Conservation (phyloP, 2,329 filamentous ascomycete genomes). For the Malbranchea zuffiana region DNA sequence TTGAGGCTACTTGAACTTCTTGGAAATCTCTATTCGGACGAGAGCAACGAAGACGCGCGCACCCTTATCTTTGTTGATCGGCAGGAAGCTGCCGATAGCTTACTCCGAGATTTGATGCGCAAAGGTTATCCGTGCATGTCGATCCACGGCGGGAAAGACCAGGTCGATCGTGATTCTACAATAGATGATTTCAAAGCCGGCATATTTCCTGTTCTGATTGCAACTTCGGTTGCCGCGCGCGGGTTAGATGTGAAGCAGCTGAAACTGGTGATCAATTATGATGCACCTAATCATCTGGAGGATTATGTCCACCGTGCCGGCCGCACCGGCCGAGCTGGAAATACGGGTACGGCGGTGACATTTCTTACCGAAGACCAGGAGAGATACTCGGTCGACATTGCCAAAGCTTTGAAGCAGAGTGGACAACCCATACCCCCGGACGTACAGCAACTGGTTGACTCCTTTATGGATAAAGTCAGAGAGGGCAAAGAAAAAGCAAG, state of each 20-base stretch:
- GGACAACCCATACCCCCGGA: conserved; percentile 68
- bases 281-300: conserved; percentile 86
- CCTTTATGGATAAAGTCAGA: conserved; percentile 83
- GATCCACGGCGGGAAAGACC: conserved; percentile 88
- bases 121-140: conserved; percentile 88
- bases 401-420: conserved; percentile 86
- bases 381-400: conserved; percentile 76
- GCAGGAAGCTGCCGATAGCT: conserved; percentile 76
- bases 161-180: conserved; percentile 82
- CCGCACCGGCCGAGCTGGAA: conserved; percentile 86
- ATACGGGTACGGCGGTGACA: conserved; percentile 87
- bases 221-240: conserved; percentile 88
- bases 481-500: conserved; percentile 76
- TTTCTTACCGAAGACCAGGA: conserved; percentile 89
- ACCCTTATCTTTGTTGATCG: conserved; percentile 85
- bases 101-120: conserved; percentile 65
- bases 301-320: conserved; percentile 94
- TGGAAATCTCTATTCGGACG: conserved; percentile 62
- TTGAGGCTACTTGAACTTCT: conserved; percentile 72
- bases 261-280: conserved; percentile 91
- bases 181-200: conserved; percentile 91
- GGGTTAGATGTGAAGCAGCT: conserved; percentile 93
- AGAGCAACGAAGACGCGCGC: conserved; percentile 77
- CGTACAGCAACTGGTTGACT: conserved; percentile 49
- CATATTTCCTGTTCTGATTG: conserved; percentile 77